A percentile compares a stretch with the other conserved stretches of the same genome.
phyloP scores from a whole-genome alignment of 2,329 filamentous ascomycete species.

The Pseudogymnoascus sp. region DNA sequence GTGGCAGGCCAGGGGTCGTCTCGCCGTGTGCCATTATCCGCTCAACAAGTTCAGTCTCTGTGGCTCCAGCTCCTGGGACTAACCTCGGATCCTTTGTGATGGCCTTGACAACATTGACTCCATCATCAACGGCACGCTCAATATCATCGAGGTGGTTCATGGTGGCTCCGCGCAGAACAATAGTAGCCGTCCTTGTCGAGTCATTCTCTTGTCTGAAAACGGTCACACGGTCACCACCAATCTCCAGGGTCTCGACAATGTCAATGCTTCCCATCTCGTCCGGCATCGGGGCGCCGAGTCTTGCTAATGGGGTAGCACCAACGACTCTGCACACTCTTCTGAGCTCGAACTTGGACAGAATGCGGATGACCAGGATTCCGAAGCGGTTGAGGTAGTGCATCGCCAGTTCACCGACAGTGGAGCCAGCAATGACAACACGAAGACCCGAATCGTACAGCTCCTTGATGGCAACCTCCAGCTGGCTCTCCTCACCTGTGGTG shows the following conservation, averaged over 20 bases:
- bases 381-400: slow-evolving; percentile 97
- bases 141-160: slow-evolving; percentile 98
- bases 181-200: slow-evolving; percentile 82
- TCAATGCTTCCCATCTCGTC: slow-evolving; percentile 97
- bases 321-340: slow-evolving; percentile 92
- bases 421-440: slow-evolving; percentile 84
- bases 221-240: slow-evolving; percentile 94
- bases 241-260: slow-evolving; percentile 93
- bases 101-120: slow-evolving; percentile 97
- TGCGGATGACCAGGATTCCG: slow-evolving; percentile 91
- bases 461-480: slow-evolving; percentile 87
- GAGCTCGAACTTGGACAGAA: slow-evolving; percentile 96
- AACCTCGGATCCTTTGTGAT: slow-evolving; percentile 89
- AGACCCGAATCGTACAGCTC: slow-evolving; percentile 91
- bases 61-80: slow-evolving; percentile 88
- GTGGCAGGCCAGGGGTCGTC: slow-evolving; percentile 83
- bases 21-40: slow-evolving; percentile 85
- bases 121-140: slow-evolving; percentile 93
- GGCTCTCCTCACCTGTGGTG: slow-evolving; percentile 89
- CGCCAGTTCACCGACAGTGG: slow-evolving; percentile 90
- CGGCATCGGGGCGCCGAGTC: slow-evolving; percentile 96
- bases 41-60: slow-evolving; percentile 89
- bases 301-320: slow-evolving; percentile 89
- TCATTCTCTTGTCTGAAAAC: slow-evolving; percentile 97
- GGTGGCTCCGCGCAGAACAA: slow-evolving; percentile 89